These are phyloP conservation scores for Tetratostichococcus sp. DNA, from an alignment of 139 green algal species.

Conservation along the genomic window DNA sequence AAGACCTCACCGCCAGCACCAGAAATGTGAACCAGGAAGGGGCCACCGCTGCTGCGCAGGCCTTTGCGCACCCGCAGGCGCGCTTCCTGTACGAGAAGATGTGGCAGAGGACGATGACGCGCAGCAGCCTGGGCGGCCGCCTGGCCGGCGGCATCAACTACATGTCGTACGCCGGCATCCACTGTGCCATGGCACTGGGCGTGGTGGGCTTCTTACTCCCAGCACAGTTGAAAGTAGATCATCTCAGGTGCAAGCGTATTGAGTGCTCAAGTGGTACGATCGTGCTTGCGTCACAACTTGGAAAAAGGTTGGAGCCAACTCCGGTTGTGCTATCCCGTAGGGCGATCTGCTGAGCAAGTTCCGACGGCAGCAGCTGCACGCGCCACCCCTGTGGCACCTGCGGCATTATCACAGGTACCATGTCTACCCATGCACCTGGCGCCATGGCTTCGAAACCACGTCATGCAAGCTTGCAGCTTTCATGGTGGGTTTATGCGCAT, in stretches of 20 bases:
- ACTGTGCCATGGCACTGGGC: constrained; percentile 8
- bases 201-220: not conserved
- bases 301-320: too few relatives aligned
- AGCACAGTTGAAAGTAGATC: too few relatives aligned
- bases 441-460: too few relatives aligned
- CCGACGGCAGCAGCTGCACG: not conserved
- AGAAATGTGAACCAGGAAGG: too few relatives aligned
- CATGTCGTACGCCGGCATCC: not conserved
- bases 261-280: too few relatives aligned
- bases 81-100: constrained; percentile 15
- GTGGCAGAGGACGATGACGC: not conserved
- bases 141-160: not conserved
- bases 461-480: too few relatives aligned
- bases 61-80: constrained; percentile 8
- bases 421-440: too few relatives aligned
- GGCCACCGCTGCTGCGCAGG: not conserved
- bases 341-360: constrained; percentile 1
- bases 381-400: not conserved
- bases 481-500: too few relatives aligned
- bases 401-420: constrained; percentile 5
- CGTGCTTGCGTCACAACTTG: too few relatives aligned
- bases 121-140: too few relatives aligned
- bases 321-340: not conserved
- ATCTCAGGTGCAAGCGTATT: too few relatives aligned
- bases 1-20: too few relatives aligned